A percentile compares a stretch with the other conserved stretches of the same genome.
Evolutionary conservation across 345 rosid genomes (phyloP).

Genomic region (Eucalyptus marginata): DNA sequence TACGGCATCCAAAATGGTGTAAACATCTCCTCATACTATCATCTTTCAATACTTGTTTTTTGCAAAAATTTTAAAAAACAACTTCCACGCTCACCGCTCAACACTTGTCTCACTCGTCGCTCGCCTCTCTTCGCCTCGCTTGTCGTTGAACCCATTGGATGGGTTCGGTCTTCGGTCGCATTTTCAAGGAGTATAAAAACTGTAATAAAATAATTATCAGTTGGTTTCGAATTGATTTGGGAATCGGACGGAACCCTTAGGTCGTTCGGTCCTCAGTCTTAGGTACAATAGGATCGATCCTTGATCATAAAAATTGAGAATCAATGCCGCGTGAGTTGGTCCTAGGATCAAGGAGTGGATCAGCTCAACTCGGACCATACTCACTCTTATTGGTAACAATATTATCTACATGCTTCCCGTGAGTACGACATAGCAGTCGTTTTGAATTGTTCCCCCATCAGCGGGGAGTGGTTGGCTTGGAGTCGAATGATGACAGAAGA

Average conservation of each 20-base stretch:
- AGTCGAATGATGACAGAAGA: neutral
- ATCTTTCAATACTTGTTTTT: too few relatives aligned
- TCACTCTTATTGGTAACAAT: too few relatives aligned
- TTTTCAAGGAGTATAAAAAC: fast-evolving
- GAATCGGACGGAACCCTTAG: fast-evolving
- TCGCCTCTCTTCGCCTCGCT: fast-evolving
- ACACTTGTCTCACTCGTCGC: fast-evolving
- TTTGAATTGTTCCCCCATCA: neutral
- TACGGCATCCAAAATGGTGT: fast-evolving
- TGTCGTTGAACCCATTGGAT: too few relatives aligned
- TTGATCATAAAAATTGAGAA: too few relatives aligned
- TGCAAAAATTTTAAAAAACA: too few relatives aligned
- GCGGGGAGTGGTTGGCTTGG: neutral
- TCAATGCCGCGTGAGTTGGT: too few relatives aligned
- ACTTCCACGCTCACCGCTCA: fast-evolving
- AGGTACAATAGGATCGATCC: too few relatives aligned
- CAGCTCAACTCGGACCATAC: too few relatives aligned
- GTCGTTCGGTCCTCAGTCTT: fast-evolving
- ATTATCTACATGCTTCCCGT: too few relatives aligned
- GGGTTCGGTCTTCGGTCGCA: fast-evolving
- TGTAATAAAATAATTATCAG: too few relatives aligned
- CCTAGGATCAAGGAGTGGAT: fast-evolving
- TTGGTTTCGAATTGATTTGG: fast-evolving
- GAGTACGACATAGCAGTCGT: neutral
- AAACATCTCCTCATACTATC: too few relatives aligned